A percentile compares a stretch with the other conserved stretches of the same genome.
phyloP scores from a whole-genome alignment of 1,284 basidiomycete genomes.

The Melampsora americana region DNA sequence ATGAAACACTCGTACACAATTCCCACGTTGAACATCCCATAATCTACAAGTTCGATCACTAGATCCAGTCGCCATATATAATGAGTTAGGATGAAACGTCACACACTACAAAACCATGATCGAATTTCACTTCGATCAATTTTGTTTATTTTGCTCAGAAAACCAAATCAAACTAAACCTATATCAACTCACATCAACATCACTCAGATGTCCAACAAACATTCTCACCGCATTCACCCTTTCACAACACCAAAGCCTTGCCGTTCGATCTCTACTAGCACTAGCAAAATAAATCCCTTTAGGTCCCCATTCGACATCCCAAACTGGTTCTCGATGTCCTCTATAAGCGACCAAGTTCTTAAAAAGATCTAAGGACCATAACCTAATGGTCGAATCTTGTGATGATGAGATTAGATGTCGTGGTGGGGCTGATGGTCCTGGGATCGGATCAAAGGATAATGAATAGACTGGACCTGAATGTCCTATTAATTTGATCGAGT shows the following conservation, averaged over 20 bases:
- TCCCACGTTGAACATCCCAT: constrained; percentile 97
- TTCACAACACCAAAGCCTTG: constrained; percentile 93
- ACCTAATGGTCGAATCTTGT: constrained; percentile 83
- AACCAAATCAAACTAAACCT: constrained; percentile 21
- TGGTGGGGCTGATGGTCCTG: constrained; percentile 79
- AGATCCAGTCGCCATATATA: constrained; percentile 95
- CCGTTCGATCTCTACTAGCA: constrained; percentile 87
- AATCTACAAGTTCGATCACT: constrained; percentile 91
- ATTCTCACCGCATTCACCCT: constrained; percentile 79
- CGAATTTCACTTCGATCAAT: background rate
- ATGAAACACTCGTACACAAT: constrained; percentile 88
- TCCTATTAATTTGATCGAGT: constrained; percentile 87
- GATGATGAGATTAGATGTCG: constrained; percentile 84
- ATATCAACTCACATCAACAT: constrained; percentile 94
- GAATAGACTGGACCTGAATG: constrained; percentile 96
- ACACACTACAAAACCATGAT: constrained; percentile 66
- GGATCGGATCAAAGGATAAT: constrained; percentile 84
- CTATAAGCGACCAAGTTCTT: constrained; percentile 88
- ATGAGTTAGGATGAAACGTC: constrained; percentile 92
- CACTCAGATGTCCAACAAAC: constrained; percentile 92
- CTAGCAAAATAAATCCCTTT: constrained; percentile 98
- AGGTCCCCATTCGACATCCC: constrained; percentile 98
- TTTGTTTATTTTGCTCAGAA: constrained; percentile 26
- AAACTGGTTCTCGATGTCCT: constrained; percentile 94
- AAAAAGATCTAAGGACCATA: constrained; percentile 96